Conservation (phyloP, 2,329 filamentous ascomycete genomes). For the Ceratocystis cacaofunesta region DNA sequence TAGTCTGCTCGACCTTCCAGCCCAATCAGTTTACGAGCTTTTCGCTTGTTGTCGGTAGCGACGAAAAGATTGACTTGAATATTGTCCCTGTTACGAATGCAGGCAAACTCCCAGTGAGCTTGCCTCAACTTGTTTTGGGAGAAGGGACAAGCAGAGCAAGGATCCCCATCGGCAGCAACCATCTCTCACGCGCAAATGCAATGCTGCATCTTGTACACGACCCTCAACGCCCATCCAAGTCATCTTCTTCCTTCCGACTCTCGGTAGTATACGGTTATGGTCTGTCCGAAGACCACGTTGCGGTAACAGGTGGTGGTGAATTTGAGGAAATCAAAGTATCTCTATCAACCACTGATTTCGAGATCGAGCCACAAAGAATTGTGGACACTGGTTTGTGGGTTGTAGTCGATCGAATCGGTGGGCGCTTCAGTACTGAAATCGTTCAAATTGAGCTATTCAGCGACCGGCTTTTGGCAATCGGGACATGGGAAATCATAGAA, state of each 20-base stretch:
- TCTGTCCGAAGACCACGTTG: slow-evolving; percentile 49
- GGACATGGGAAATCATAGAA: slow-evolving; percentile 28
- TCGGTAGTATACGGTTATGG: slow-evolving; percentile 60
- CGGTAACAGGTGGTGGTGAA: slow-evolving; percentile 53
- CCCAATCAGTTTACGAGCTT: slow-evolving; percentile 62
- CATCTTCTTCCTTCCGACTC: slow-evolving; percentile 46
- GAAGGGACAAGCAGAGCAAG: slow-evolving; percentile 28
- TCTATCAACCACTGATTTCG: slow-evolving; percentile 57
- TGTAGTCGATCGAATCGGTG: slow-evolving; percentile 66
- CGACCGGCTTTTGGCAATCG: slow-evolving; percentile 31
- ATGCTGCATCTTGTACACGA: slow-evolving; percentile 6
- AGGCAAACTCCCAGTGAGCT: slow-evolving; percentile 50
- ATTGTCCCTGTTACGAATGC: slow-evolving; percentile 59
- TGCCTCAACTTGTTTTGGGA: slow-evolving; percentile 41
- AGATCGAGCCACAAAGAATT: slow-evolving; percentile 51
- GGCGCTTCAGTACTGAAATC: slow-evolving; percentile 27
- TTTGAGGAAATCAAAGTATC: slow-evolving; percentile 54
- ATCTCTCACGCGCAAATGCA: slow-evolving; percentile 9
- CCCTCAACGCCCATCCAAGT: slow-evolving; percentile 23
- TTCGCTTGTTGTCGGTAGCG: slow-evolving; percentile 57
- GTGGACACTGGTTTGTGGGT: slow-evolving; percentile 54
- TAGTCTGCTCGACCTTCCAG: slow-evolving; percentile 85
- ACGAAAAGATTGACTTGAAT: slow-evolving; percentile 32
- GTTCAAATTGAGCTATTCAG: slow-evolving; percentile 41
- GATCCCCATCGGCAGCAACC: slow-evolving; percentile 19